phyloP scores from a whole-genome alignment of 192 early-diverging fungal species.

The Fimicolochytrium jonesii region DNA sequence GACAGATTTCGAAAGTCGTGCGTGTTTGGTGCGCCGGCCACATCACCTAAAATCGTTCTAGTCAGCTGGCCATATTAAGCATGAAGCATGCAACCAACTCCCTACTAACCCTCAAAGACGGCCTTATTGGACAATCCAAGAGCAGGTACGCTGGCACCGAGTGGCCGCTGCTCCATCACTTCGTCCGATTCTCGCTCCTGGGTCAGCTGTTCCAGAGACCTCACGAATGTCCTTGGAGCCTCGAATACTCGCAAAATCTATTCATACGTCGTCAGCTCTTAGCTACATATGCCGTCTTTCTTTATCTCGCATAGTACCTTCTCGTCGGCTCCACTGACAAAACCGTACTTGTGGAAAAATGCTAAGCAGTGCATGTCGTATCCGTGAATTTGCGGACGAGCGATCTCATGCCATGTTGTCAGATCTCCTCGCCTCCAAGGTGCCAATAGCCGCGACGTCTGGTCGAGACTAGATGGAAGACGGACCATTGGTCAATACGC shows the following conservation, averaged over 20 bases:
- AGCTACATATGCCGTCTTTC: too few relatives aligned
- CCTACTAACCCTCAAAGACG: slow-evolving; percentile 36
- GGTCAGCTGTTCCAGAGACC: slow-evolving; percentile 54
- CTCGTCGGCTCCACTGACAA: slow-evolving; percentile 89
- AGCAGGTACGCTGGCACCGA: slow-evolving; percentile 81
- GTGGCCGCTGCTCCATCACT: slow-evolving; percentile 40
- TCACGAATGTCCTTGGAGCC: slow-evolving; percentile 74
- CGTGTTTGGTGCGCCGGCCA: not conserved
- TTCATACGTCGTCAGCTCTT: too few relatives aligned
- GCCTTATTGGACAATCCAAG: slow-evolving; percentile 97
- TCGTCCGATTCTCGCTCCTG: slow-evolving; percentile 6
- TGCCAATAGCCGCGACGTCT: slow-evolving; percentile 81
- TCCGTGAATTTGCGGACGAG: slow-evolving; percentile 93
- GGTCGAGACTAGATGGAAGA: slow-evolving; percentile 63
- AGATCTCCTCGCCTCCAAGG: slow-evolving; percentile 54
- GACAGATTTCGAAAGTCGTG: slow-evolving; percentile 35
- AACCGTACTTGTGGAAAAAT: slow-evolving; percentile 67
- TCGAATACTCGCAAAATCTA: slow-evolving; percentile 83
- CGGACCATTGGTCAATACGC: not conserved
- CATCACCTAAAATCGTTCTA: not conserved
- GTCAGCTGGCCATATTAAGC: not conserved
- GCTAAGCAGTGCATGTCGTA: slow-evolving; percentile 87
- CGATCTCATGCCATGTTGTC: slow-evolving; percentile 83
- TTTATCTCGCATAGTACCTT: too few relatives aligned
- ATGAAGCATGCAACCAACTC: slow-evolving; percentile 8